Conservation (phyloP, 345 rosid species). For the Eucalyptus cloeziana region DNA sequence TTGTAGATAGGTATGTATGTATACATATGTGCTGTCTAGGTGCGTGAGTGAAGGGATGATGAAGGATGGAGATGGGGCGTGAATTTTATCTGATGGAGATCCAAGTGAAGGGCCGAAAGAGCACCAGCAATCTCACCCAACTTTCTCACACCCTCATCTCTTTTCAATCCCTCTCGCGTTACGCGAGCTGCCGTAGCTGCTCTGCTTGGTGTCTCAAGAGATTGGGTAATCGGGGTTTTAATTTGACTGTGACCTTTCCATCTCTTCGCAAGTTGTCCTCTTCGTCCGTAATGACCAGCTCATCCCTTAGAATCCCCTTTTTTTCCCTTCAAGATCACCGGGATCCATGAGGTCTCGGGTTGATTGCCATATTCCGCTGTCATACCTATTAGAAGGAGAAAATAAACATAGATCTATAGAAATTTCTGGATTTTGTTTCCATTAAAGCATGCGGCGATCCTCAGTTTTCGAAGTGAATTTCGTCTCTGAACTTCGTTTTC, state of each 20-base stretch:
- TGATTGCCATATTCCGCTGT: neutral
- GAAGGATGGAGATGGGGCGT: neutral
- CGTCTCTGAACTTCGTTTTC: neutral
- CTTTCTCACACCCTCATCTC: constrained; percentile 3
- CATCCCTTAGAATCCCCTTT: neutral
- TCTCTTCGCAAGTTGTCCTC: neutral
- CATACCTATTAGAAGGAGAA: neutral
- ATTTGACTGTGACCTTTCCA: neutral
- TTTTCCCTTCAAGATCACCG: neutral
- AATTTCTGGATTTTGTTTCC: neutral
- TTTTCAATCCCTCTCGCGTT: neutral
- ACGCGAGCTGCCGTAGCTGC: neutral
- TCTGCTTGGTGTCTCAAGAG: neutral
- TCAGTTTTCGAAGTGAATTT: neutral
- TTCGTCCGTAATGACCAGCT: neutral
- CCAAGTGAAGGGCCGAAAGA: constrained; percentile 39
- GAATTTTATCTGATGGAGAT: constrained; percentile 18
- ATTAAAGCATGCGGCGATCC: neutral
- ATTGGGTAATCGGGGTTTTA: neutral
- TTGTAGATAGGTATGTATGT: neutral
- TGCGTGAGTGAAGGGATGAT: neutral
- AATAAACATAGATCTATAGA: neutral
- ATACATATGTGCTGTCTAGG: neutral
- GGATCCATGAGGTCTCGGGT: neutral
- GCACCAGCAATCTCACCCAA: constrained; percentile 11